Evolutionary conservation across 1,284 basidiomycete genomes (phyloP).

Genomic region (Leccinum idahoense): DNA sequence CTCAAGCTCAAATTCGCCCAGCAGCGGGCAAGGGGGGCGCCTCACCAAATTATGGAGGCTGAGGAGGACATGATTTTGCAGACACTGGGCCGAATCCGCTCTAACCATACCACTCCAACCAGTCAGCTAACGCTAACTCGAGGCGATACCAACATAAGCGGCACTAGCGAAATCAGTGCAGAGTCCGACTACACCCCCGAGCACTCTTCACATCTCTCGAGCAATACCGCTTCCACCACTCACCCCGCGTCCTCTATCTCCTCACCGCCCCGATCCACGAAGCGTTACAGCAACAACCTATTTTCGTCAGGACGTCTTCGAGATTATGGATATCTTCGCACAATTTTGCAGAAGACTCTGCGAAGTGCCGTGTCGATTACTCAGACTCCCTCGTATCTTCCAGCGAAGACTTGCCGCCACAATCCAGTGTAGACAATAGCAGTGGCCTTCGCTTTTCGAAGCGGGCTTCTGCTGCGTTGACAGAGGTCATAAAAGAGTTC

Average conservation of each 20-base stretch:
- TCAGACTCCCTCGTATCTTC: slow-evolving; percentile 38
- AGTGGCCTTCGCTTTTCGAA: slow-evolving; percentile 35
- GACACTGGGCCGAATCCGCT: slow-evolving; percentile 57
- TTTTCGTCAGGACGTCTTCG: slow-evolving; percentile 73
- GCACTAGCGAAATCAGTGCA: slow-evolving; percentile 30
- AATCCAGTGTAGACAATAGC: slow-evolving; percentile 25
- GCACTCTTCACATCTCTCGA: slow-evolving; percentile 43
- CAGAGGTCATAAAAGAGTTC: slow-evolving; percentile 67
- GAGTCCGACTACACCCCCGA: slow-evolving; percentile 36
- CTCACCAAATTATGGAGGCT: slow-evolving; percentile 67
- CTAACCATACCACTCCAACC: slow-evolving; percentile 31
- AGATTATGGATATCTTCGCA: slow-evolving; percentile 66
- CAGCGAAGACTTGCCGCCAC: slow-evolving; percentile 22
- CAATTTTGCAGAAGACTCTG: slow-evolving; percentile 43
- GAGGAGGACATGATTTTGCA: slow-evolving; percentile 80
- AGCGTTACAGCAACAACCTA: slow-evolving; percentile 77
- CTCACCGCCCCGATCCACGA: slow-evolving; percentile 46
- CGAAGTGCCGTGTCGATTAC: slow-evolving; percentile 47
- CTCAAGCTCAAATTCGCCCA: slow-evolving; percentile 65
- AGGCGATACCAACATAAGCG: slow-evolving; percentile 24
- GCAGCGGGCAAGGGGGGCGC: slow-evolving; percentile 63
- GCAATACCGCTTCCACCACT: slow-evolving; percentile 38
- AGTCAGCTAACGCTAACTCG: slow-evolving; percentile 22
- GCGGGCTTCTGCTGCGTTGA: slow-evolving; percentile 64
- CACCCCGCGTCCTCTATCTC: slow-evolving; percentile 39